phyloP scores from a whole-genome alignment of 352 stramenopile genomes.

The Phytopythium sindhum region DNA sequence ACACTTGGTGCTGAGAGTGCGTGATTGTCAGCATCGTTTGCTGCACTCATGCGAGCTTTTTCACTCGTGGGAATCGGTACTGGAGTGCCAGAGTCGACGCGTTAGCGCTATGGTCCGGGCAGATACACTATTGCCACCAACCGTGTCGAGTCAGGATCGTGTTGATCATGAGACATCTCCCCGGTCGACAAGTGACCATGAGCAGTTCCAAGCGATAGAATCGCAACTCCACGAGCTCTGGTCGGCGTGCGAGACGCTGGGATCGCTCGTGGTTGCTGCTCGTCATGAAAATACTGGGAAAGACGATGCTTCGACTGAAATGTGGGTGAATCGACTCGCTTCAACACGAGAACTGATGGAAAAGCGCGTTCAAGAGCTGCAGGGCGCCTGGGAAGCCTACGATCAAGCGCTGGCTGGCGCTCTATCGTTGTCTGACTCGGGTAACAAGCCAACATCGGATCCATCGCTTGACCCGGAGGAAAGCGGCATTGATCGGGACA shows the following conservation, averaged over 20 bases:
- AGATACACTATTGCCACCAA: not conserved
- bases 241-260: slow-evolving; percentile 48
- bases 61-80: slow-evolving; percentile 6
- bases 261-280: slow-evolving; percentile 32
- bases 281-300: slow-evolving; percentile 25
- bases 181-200: not conserved
- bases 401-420: slow-evolving; percentile 5
- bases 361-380: slow-evolving; percentile 19
- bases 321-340: slow-evolving; percentile 8
- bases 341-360: slow-evolving; percentile 17
- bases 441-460: not conserved
- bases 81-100: slow-evolving; percentile 19
- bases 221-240: slow-evolving; percentile 33
- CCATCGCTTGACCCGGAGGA: not conserved
- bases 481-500: not conserved
- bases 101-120: slow-evolving; percentile 7
- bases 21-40: slow-evolving; percentile 6
- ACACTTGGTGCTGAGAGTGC: slow-evolving; percentile 7
- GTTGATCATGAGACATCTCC: slow-evolving; percentile 1
- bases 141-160: slow-evolving; percentile 3
- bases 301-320: not conserved
- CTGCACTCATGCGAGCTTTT: slow-evolving; percentile 10
- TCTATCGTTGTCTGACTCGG: not conserved
- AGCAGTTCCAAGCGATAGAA: slow-evolving; percentile 3
- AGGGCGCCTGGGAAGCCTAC: slow-evolving; percentile 23